Base-by-base conservation (phyloP, 176 grass and related monocot species). In the Phoenix dactylifera region DNA sequence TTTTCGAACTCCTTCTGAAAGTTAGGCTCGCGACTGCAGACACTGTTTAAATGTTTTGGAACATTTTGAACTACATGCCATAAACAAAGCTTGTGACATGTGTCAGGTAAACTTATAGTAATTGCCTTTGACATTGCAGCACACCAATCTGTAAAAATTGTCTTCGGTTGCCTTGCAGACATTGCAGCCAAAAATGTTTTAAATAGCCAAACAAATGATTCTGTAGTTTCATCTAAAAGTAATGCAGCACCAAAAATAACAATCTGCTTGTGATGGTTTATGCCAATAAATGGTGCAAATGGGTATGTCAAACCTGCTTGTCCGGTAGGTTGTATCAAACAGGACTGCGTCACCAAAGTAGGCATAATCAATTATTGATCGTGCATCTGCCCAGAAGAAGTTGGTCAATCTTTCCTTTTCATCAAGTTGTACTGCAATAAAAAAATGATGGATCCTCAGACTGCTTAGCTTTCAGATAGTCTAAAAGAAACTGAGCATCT, bases 191-290 rank as follows among this genome's bases (percentile, higher is more conserved):
- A 65, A 56, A 82, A 76, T 19, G 54, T 72, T 25, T 59, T 76
- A 55, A 72, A 82, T 60, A 76, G 60, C 79, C 79, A 82, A 53
- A 82, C 26, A 53, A 82, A 76, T 10, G 79, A 82, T 44, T 72
- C 61, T 19, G 66, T 7, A 18, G 59, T 76, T 59, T 72, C 79
- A 61, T 76, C 78, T 26, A 76, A 65, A 20, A 82, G 54, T 55
- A 82, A 29, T n/a, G 72, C 79, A 76, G 61, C 79, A 44, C 79
- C 79, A 76, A 72, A 76, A 58, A 82, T 49, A 55, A 76, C 22
- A 22, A 76, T 61, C 64, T 82, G 73, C 48, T 82, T 82, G 29
- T 82, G 73, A 65, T 76, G 62, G 60, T 82, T 82, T 48, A 76
- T 22, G 30, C 79, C 72, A 71, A 82, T 24, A 76, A 76, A 82